phyloP scores from a whole-genome alignment of 352 stramenopile genomes.

The Lagenidium sp. region DNA sequence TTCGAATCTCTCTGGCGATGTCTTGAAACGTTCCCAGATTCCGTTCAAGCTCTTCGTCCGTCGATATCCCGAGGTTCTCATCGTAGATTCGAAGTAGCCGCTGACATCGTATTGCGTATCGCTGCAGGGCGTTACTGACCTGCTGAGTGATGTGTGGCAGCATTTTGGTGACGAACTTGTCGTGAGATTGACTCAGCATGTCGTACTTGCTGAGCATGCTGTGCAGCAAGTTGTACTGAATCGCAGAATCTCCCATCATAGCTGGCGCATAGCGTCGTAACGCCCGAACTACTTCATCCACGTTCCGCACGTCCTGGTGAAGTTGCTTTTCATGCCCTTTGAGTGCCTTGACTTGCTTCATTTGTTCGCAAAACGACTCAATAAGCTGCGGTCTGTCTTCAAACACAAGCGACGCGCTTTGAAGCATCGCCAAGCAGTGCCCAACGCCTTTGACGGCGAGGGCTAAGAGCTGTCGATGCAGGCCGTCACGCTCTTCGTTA shows the following conservation, averaged over 20 bases:
- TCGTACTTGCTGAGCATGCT: constrained; percentile 37
- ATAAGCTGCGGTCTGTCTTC: constrained; percentile 67
- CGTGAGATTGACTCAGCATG: constrained; percentile 30
- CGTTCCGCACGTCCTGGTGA: constrained; percentile 56
- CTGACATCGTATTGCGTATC: constrained; percentile 40
- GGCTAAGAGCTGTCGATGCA: constrained; percentile 28
- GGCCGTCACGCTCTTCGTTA: constrained; percentile 25
- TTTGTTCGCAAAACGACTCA: constrained; percentile 62
- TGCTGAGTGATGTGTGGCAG: constrained; percentile 62
- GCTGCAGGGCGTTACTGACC: constrained; percentile 43
- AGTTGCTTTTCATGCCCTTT: constrained; percentile 48
- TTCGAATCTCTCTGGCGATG: constrained; percentile 27
- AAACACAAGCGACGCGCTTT: constrained; percentile 32
- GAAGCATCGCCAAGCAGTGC: constrained; percentile 30
- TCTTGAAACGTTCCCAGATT: constrained; percentile 43
- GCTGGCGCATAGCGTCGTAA: constrained; percentile 33
- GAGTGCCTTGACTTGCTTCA: constrained; percentile 42
- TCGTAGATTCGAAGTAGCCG: constrained; percentile 41
- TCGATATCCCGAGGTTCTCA: constrained; percentile 29
- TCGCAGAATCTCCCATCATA: constrained; percentile 13
- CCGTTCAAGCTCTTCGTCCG: constrained; percentile 49
- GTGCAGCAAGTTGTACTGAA: constrained; percentile 44
- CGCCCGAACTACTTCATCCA: constrained; percentile 49
- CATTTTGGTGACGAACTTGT: constrained; percentile 58
- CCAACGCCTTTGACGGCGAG: constrained; percentile 23